Conservation (phyloP, 1,139 yeast species). For the Taphrina sp. region DNA sequence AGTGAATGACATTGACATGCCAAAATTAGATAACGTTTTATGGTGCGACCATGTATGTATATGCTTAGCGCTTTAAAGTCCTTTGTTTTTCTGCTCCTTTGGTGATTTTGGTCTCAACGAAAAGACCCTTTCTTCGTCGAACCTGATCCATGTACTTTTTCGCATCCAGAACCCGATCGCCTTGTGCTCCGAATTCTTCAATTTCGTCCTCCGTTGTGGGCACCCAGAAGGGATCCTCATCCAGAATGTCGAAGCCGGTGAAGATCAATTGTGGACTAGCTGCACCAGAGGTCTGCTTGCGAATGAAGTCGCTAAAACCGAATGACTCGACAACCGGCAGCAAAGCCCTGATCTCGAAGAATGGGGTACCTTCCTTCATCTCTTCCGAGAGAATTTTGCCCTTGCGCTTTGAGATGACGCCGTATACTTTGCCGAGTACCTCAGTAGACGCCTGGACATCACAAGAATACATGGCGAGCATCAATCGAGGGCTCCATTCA, state of each 20-base stretch:
- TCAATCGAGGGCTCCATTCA: slow-evolving; percentile 81
- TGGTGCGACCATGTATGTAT: too few relatives aligned
- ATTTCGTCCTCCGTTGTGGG: slow-evolving; percentile 97
- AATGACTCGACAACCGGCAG: slow-evolving; percentile 95
- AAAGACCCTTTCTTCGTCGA: slow-evolving; percentile 82
- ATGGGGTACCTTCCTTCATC: slow-evolving; percentile 97
- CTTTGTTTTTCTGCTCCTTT: slow-evolving; percentile 92
- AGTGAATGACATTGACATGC: too few relatives aligned
- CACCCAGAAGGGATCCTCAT: slow-evolving; percentile 97
- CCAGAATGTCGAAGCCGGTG: slow-evolving; percentile 80
- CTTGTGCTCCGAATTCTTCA: slow-evolving; percentile 87
- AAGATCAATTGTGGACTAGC: slow-evolving; percentile 95
- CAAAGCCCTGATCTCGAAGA: slow-evolving; percentile 79
- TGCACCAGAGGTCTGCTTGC: slow-evolving; percentile 93
- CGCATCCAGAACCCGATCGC: slow-evolving; percentile 89
- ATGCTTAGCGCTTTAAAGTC: slow-evolving; percentile 55
- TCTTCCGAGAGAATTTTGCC: slow-evolving; percentile 88
- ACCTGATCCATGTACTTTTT: slow-evolving; percentile 78
- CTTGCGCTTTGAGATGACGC: slow-evolving; percentile 83
- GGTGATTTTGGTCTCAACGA: slow-evolving; percentile 84
- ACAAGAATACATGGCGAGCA: slow-evolving; percentile 89
- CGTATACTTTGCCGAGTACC: slow-evolving; percentile 91
- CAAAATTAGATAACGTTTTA: too few relatives aligned
- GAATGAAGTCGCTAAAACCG: slow-evolving; percentile 91
- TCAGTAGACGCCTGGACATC: slow-evolving; percentile 95